Conservation (phyloP, 1,139 yeast species). For the Schwanniomyces etchellsii region DNA sequence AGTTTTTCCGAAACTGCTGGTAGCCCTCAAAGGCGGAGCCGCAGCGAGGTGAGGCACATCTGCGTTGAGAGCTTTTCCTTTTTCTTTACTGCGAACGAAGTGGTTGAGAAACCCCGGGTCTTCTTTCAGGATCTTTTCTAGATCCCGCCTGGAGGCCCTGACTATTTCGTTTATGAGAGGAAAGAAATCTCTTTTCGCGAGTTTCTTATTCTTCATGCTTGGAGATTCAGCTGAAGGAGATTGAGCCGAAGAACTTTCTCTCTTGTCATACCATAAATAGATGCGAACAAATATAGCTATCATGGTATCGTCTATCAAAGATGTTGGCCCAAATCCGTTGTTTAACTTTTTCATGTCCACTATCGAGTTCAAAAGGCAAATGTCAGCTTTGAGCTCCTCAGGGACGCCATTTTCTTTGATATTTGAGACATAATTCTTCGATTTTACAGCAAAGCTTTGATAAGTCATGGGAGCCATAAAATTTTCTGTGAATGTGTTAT, state of each 20-base stretch:
- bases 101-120: too few species aligned
- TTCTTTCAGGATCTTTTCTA: slow-evolving; percentile 26
- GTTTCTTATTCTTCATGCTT: slow-evolving; percentile 28
- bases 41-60: slow-evolving; percentile 19
- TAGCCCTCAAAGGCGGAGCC: too few species aligned
- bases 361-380: slow-evolving; percentile 47
- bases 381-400: slow-evolving; percentile 20
- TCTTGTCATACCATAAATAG: slow-evolving; percentile 21
- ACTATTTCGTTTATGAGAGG: slow-evolving; percentile 36
- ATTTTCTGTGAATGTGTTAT: slow-evolving; percentile 48
- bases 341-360: slow-evolving; percentile 67
- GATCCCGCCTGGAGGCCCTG: slow-evolving; percentile 21
- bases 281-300: slow-evolving; percentile 56
- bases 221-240: slow-evolving; percentile 20
- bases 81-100: too few species aligned
- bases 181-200: slow-evolving; percentile 41
- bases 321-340: slow-evolving; percentile 79
- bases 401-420: slow-evolving; percentile 27
- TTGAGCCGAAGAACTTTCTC: not conserved
- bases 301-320: slow-evolving; percentile 69
- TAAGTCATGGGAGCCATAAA: slow-evolving; percentile 42
- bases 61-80: too few species aligned
- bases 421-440: slow-evolving; percentile 28
- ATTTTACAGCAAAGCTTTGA: slow-evolving; percentile 38
- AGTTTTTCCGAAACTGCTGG: too few species aligned